Conservation (phyloP, 306 rosid species). For the Lablab purpureus region DNA sequence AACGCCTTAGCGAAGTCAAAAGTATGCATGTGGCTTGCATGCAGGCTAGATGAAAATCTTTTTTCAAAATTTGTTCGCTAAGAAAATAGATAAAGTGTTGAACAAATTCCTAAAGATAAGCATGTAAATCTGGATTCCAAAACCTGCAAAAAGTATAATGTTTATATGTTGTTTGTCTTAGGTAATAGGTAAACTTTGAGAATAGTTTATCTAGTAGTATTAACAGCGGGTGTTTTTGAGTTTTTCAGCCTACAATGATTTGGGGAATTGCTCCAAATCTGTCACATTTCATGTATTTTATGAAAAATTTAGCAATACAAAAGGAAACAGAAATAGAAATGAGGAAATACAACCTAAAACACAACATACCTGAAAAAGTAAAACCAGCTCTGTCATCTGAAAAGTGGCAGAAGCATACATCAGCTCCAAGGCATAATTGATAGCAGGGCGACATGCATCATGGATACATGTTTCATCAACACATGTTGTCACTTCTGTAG, state of each 20-base stretch:
- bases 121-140: background rate
- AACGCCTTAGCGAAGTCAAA: background rate
- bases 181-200: background rate
- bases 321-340: constrained; percentile 5
- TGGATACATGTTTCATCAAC: constrained; percentile 79
- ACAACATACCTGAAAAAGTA: constrained; percentile 75
- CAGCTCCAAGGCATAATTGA: constrained; percentile 80
- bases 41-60: background rate
- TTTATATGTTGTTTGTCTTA: background rate
- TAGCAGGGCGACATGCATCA: constrained; percentile 89
- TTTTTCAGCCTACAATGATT: background rate
- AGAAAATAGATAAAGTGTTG: background rate
- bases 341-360: constrained; percentile 28
- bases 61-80: background rate
- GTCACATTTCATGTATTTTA: background rate
- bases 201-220: background rate
- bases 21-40: background rate
- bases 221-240: background rate
- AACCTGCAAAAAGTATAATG: constrained; percentile 2
- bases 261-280: background rate
- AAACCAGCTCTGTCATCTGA: constrained; percentile 86
- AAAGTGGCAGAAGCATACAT: constrained; percentile 89
- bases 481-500: constrained; percentile 81
- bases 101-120: background rate
- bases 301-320: background rate